Evolutionary conservation across 139 green algal genomes (phyloP).

Genomic region (Mesotaenium endlicherianum): DNA sequence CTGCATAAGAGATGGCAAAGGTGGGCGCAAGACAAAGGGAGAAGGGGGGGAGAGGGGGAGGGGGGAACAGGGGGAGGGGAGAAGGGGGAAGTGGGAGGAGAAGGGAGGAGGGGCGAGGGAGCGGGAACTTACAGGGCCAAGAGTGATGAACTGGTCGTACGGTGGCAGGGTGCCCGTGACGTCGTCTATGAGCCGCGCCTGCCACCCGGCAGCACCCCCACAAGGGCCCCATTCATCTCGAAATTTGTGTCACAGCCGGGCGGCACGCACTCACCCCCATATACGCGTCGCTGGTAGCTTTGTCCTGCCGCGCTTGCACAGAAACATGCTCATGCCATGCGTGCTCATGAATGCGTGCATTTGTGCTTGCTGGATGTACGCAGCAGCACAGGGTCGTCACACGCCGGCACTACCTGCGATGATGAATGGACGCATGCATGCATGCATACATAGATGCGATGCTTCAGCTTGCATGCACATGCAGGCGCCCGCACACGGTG

Average conservation of each 20-base stretch:
- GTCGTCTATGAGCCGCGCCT: conserved; percentile 26
- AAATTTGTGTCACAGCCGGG: background rate
- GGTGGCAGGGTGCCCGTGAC: conserved; percentile 47
- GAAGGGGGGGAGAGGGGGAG: background rate
- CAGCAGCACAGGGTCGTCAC: no score
- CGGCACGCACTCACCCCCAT: background rate
- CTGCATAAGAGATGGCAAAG: background rate
- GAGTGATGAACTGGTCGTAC: conserved; percentile 53
- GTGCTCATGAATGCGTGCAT: no score
- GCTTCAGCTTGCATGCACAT: no score
- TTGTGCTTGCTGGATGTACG: no score
- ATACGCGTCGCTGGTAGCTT: background rate
- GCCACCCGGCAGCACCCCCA: background rate
- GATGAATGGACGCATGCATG: no score
- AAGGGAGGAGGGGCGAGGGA: background rate
- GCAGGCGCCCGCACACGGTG: no score
- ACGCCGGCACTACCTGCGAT: no score
- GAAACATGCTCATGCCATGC: no score
- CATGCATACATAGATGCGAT: no score
- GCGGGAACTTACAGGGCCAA: conserved; percentile 21
- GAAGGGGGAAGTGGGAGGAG: background rate
- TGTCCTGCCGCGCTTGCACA: no score
- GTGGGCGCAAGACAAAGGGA: background rate
- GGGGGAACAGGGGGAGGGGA: background rate
- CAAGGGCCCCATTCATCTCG: background rate